phyloP scores from a whole-genome alignment of 768 basidiomycete genomes.

The Phlebiopsis flavidoalba region DNA sequence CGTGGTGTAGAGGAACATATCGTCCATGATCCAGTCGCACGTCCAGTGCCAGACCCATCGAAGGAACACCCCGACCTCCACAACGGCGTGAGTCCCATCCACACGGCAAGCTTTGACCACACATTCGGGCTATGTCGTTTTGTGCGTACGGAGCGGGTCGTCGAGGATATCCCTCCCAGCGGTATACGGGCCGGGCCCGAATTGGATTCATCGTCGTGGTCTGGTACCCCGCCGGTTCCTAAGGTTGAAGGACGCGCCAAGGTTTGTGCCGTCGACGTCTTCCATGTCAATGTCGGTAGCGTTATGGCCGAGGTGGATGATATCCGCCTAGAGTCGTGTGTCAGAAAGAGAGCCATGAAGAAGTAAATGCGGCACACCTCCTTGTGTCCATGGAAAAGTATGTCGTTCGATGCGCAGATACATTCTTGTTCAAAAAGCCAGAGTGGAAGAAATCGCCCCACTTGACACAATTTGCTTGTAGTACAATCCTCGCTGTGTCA shows the following conservation, averaged over 20 bases:
- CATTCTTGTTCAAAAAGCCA: slow-evolving; percentile 67
- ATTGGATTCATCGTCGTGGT: slow-evolving; percentile 61
- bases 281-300: slow-evolving; percentile 55
- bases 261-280: slow-evolving; percentile 51
- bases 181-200: slow-evolving; percentile 54
- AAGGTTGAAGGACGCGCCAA: slow-evolving; percentile 47
- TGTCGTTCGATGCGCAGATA: slow-evolving; percentile 69
- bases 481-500: slow-evolving; percentile 55
- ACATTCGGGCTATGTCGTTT: slow-evolving; percentile 34
- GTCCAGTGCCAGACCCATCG: slow-evolving; percentile 57
- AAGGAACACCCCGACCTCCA: slow-evolving; percentile 49
- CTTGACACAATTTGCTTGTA: slow-evolving; percentile 37
- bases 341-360: neutral
- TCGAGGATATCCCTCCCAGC: slow-evolving; percentile 67
- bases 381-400: slow-evolving; percentile 48
- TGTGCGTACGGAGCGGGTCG: slow-evolving; percentile 41
- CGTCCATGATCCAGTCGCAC: slow-evolving; percentile 50
- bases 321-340: slow-evolving; percentile 41
- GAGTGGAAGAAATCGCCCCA: slow-evolving; percentile 50
- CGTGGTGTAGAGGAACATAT: slow-evolving; percentile 42
- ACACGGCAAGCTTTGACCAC: slow-evolving; percentile 52
- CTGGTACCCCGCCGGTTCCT: slow-evolving; percentile 67
- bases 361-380: slow-evolving; percentile 34
- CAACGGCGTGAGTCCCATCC: slow-evolving; percentile 63
- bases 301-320: slow-evolving; percentile 56